A percentile compares a stretch with the other conserved stretches of the same genome.
These are phyloP conservation scores for Medicago ruthenica DNA, from an alignment of 306 rosid genomes.

Conservation along the genomic window DNA sequence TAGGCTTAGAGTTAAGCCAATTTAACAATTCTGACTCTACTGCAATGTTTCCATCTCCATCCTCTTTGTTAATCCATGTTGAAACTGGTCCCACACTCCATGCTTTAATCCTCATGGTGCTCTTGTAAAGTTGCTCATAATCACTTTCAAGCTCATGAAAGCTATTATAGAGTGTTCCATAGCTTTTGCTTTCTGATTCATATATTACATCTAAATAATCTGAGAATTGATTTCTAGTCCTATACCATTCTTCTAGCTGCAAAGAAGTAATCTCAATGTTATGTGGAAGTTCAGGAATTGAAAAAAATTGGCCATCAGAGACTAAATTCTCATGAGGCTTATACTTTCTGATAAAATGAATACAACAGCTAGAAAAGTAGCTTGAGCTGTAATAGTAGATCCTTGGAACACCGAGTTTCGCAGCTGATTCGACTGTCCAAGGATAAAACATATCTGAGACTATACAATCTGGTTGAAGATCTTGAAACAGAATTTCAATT, in stretches of 20 bases:
- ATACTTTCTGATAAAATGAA: conserved; percentile 28
- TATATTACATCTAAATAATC: neutral
- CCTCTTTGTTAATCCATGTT: conserved; percentile 16
- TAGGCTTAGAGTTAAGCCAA: conserved; percentile 39
- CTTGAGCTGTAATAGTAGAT: conserved; percentile 40
- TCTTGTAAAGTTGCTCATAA: conserved; percentile 37
- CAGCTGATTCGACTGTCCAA: conserved; percentile 50
- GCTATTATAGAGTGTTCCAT: conserved; percentile 44
- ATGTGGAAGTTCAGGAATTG: conserved; percentile 43
- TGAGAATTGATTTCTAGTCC: neutral
- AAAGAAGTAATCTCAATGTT: conserved; percentile 17
- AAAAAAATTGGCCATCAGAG: conserved; percentile 33
- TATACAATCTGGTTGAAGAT: conserved; percentile 36
- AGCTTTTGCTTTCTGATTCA: conserved; percentile 46
- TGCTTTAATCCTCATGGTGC: conserved; percentile 30
- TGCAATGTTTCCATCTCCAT: neutral
- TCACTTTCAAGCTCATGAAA: conserved; percentile 46
- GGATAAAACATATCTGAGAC: conserved; percentile 41
- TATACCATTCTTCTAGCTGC: conserved; percentile 38
- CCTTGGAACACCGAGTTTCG: conserved; percentile 46
- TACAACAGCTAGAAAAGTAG: conserved; percentile 32
- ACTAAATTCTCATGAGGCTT: conserved; percentile 41
- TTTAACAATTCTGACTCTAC: conserved; percentile 22
- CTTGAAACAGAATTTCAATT: conserved; percentile 36
- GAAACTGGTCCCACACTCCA: conserved; percentile 52